Base-by-base conservation (phyloP, 192 early-diverging fungal genomes). In the Radiomyces spectabilis region DNA sequence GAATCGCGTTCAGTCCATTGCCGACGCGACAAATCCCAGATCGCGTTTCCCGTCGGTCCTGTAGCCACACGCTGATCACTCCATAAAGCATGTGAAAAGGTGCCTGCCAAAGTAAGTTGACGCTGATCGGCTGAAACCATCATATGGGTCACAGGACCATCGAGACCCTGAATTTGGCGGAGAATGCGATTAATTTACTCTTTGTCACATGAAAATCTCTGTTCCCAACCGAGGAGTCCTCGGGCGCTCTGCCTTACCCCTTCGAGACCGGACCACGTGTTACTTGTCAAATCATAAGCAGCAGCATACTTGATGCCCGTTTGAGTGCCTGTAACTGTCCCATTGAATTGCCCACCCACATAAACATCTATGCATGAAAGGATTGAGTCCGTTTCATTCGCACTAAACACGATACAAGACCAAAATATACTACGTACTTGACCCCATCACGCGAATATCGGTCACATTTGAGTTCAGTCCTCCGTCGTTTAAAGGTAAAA, bases 151-250 rank as follows among this genome's bases (percentile, higher is more conserved):
- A 62, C 52, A 8, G 52, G 38, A 13, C 53, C 52, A 49, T 55
- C 53, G 12, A 54, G 35, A 41, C 60, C 60, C 31, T 55, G 19
- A 24, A 12, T 38, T n/a, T n/a, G n/a, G n/a, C n/a, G n/a, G n/a
- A n/a, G n/a, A n/a, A n/a, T n/a, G n/a, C n/a, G n/a, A n/a, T n/a
- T n/a, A n/a, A n/a, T n/a, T n/a, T n/a, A n/a, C n/a, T n/a, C n/a
- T n/a, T n/a, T n/a, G n/a, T n/a, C n/a, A n/a, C n/a, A n/a, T n/a
- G n/a, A n/a, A n/a, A n/a, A n/a, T n/a, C n/a, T n/a, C n/a, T n/a
- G n/a, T n/a, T n/a, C n/a, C n/a, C n/a, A n/a, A n/a, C n/a, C n/a
- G n/a, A n/a, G n/a, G n/a, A n/a, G n/a, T n/a, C n/a, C n/a, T n/a
- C n/a, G n/a, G n/a, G n/a, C n/a, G n/a, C n/a, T n/a, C n/a, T n/a